Percentiles rank a stretch among this genome's conserved stretches.
These are phyloP conservation scores for Aspergillus fructus DNA, from an alignment of 2,329 filamentous ascomycete species.

Conservation along the genomic window DNA sequence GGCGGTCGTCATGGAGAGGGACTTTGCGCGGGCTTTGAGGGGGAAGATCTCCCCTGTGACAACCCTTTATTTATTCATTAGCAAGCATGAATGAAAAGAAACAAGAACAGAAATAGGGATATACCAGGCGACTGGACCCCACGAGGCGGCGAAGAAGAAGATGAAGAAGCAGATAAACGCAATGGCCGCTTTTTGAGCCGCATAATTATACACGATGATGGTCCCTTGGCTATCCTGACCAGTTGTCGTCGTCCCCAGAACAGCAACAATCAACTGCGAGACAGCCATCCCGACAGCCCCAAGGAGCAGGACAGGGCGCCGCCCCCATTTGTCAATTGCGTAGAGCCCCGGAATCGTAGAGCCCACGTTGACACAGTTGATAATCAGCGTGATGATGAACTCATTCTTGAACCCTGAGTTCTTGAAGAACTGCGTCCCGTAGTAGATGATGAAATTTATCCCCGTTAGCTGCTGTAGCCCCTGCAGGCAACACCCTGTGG, in stretches of 20 bases:
- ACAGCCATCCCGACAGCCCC: slow-evolving; percentile 48
- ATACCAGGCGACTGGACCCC: slow-evolving; percentile 38
- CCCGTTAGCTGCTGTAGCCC: slow-evolving; percentile 44
- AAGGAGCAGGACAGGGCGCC: slow-evolving; percentile 47
- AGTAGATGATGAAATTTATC: slow-evolving; percentile 46
- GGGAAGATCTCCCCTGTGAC: slow-evolving; percentile 53
- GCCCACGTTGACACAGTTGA: slow-evolving; percentile 48
- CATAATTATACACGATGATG: too few species aligned
- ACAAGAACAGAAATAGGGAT: too few species aligned
- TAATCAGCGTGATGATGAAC: slow-evolving; percentile 51
- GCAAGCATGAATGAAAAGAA: too few species aligned
- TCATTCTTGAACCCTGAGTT: slow-evolving; percentile 42
- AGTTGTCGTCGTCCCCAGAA: slow-evolving; percentile 42
- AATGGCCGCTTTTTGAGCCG: slow-evolving; percentile 42
- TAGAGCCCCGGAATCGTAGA: slow-evolving; percentile 51
- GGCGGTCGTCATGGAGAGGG: slow-evolving; percentile 54
- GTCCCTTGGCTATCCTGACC: too few species aligned
- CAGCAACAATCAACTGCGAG: slow-evolving; percentile 51
- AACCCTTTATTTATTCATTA: slow-evolving; percentile 26
- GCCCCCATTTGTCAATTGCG: slow-evolving; percentile 50
- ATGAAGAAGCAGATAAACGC: slow-evolving; percentile 50
- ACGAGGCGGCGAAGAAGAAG: slow-evolving; percentile 49
- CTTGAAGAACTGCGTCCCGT: slow-evolving; percentile 41
- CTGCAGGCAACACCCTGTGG: slow-evolving; percentile 41
- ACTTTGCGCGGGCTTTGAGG: slow-evolving; percentile 48